Evolutionary conservation across 2,329 filamentous ascomycete genomes (phyloP), one percentile per base, ranked within the genome.

Genomic region (Thelonectria blattea): DNA sequence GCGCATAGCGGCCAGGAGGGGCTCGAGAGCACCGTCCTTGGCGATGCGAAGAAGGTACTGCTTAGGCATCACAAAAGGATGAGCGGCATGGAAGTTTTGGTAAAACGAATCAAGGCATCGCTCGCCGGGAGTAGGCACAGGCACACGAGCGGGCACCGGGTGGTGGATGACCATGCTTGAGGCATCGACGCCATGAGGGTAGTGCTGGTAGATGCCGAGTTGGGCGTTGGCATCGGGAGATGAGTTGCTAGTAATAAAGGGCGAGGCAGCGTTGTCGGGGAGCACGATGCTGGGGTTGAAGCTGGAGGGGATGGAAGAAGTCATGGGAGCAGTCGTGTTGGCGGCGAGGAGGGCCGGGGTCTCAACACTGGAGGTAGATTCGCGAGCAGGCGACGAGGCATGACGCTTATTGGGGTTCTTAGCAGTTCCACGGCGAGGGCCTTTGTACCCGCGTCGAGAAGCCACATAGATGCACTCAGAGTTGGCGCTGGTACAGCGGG

Each of bases 361-460:
- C 14, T 67, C 67, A 22, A 59, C 53, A 42, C 63, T 63, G 41
- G 57, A 58, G 15, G 58, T 61, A 46, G 61, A 48, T 41, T 60
- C 62, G 48, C 58, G 58, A 43, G 62, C 58, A 32, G 74, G 71
- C 27, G 82, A 80, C 18, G 80, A 81, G 20, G 80, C 78, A 68
- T 82, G 81, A 17, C 80, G 79, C 72, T 84, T 85, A 71, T 81
- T 80, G 10, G 79, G 77, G 67, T 80, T 84, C 59, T 74, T 74
- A 7, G 74, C 66, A n/a, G 72, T 65, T 17, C 69, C 74, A 78
- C 76, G 64, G 64, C 76, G 67, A 64, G 75, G 72, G 14, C 89
- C 88, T 75, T 90, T 91, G 78, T 91, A 91, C 30, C 91, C 91
- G 62, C 91, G 85, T 45, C 90, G 87, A 41, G 90, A 92, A 46